A percentile compares a stretch with the other conserved stretches of the same genome.
Conservation (phyloP, 148 eudicot species). For the Spergularia bocconei region DNA sequence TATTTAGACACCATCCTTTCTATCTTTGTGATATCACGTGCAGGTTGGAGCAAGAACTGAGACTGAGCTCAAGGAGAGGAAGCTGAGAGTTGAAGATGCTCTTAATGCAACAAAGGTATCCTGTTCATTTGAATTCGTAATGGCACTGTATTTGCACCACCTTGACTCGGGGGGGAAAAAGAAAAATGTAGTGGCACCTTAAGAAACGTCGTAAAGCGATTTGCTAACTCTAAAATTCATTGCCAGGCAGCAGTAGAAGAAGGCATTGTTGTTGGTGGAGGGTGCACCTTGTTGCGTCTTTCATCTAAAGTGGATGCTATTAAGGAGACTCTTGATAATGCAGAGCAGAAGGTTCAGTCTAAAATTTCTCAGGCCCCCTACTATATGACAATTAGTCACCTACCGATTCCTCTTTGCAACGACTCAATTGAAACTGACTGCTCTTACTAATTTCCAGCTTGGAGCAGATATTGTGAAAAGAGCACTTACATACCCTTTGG, state of each 20-base stretch:
- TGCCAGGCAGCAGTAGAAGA: constrained; percentile 77
- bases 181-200: neutral
- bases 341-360: constrained; percentile 50
- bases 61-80: constrained; percentile 77
- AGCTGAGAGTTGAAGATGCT: constrained; percentile 79
- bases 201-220: neutral
- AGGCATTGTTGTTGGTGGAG: constrained; percentile 81
- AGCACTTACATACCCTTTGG: constrained; percentile 57
- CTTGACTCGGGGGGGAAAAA: no score
- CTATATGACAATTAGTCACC: neutral
- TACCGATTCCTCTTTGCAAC: neutral
- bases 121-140: neutral
- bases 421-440: neutral
- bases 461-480: constrained; percentile 59
- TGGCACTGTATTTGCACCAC: neutral
- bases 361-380: neutral
- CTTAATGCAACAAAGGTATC: constrained; percentile 64
- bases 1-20: neutral
- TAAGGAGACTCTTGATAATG: constrained; percentile 50
- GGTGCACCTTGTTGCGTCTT: constrained; percentile 62
- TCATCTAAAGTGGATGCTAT: constrained; percentile 56
- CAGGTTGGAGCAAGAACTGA: constrained; percentile 81
- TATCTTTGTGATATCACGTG: constrained; percentile 2
- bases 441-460: constrained; percentile 31
- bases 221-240: constrained; percentile 1